A percentile compares a stretch with the other conserved stretches of the same genome.
These are phyloP conservation scores for Candida arabinofermentans DNA, from an alignment of 805 yeast genomes.

Conservation along the genomic window DNA sequence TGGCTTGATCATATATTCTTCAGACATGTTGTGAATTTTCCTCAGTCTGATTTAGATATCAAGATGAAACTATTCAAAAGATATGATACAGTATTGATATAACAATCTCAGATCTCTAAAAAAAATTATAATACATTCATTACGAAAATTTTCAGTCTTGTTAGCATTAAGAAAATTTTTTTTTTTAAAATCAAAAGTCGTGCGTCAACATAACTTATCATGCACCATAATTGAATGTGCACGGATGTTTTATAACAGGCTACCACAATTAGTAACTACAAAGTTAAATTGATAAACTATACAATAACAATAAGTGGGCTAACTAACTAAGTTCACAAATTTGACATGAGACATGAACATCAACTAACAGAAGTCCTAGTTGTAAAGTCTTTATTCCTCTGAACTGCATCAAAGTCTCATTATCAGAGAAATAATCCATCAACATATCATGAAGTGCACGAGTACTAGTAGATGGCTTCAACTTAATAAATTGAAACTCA, in stretches of 20 bases:
- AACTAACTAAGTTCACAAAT: too few species aligned
- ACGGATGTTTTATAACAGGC: too few species aligned
- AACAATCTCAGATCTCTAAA: neutral
- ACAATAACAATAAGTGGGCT: too few species aligned
- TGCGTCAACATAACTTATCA: too few species aligned
- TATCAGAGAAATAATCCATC: constrained; percentile 5
- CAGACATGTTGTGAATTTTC: constrained; percentile 32
- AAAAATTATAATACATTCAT: neutral
- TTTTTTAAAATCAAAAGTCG: neutral
- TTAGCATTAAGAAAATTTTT: neutral
- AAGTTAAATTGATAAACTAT: too few species aligned
- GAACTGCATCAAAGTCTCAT: constrained; percentile 5
- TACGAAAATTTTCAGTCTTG: neutral
- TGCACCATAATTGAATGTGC: too few species aligned
- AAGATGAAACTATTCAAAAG: neutral
- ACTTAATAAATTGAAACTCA: neutral
- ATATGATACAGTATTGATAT: neutral
- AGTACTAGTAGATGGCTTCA: neutral
- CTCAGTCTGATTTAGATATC: too few species aligned
- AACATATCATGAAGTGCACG: constrained; percentile 6
- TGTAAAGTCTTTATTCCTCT: neutral
- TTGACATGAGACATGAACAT: neutral
- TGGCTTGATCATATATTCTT: constrained; percentile 82
- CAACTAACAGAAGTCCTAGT: neutral
- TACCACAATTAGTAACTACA: too few species aligned